Conservation (phyloP, 108 stramenopile species). For the Cyclotella atomus region DNA sequence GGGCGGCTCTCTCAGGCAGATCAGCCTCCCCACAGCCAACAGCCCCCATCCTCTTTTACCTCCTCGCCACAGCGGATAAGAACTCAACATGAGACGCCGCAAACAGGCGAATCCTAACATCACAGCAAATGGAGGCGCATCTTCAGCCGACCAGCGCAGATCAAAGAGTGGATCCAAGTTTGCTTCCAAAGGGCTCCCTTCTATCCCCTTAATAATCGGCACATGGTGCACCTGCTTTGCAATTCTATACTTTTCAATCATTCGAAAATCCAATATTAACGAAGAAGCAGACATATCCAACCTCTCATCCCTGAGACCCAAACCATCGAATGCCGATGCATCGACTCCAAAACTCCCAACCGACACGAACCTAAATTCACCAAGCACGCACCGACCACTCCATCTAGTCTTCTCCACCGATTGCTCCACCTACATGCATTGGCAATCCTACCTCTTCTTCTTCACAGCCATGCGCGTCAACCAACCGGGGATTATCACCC, state of each 20-base stretch:
- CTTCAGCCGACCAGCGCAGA: not conserved
- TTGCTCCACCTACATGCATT: constrained; percentile 64
- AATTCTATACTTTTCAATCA: too few species aligned
- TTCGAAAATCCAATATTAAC: too few species aligned
- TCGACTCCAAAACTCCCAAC: too few species aligned
- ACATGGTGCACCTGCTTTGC: too few species aligned
- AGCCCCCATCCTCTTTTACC: not conserved
- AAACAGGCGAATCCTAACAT: not conserved
- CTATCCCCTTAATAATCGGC: too few species aligned
- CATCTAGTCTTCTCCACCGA: constrained; percentile 63
- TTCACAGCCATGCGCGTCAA: constrained; percentile 60
- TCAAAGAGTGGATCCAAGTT: not conserved
- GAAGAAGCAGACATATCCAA: too few species aligned
- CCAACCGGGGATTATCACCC: constrained; percentile 83
- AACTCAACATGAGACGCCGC: not conserved
- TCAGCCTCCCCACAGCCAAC: not conserved
- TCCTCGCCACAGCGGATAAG: not conserved
- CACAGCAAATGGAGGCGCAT: too few species aligned
- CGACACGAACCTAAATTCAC: constrained; percentile 9
- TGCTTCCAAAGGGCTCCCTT: too few species aligned
- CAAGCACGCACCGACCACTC: constrained; percentile 32
- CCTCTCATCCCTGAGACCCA: too few species aligned
- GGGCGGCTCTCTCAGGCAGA: too few species aligned
- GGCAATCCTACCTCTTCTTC: constrained; percentile 90
- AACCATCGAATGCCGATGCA: too few species aligned